Percentiles rank a stretch among this genome's conserved stretches.
Evolutionary conservation across 805 yeast genomes (phyloP).

Genomic region (Nakazawaea ambrosiae): DNA sequence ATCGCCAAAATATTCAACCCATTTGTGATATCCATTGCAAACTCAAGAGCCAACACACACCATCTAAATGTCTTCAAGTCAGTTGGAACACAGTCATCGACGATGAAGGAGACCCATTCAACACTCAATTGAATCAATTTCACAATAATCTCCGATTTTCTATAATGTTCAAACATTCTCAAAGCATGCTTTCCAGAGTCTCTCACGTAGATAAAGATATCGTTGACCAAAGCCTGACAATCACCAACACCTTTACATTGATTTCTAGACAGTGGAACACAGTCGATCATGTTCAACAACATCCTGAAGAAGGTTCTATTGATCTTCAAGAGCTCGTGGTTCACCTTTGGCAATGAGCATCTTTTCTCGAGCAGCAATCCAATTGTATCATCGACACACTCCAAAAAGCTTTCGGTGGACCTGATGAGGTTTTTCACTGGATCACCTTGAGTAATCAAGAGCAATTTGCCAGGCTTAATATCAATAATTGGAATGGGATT

Average conservation of each 20-base stretch:
- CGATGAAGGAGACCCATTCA: constrained; percentile 88
- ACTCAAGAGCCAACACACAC: constrained; percentile 94
- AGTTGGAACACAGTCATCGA: constrained; percentile 91
- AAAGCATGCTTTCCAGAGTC: constrained; percentile 76
- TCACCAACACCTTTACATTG: constrained; percentile 53
- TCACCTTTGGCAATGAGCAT: constrained; percentile 67
- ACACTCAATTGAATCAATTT: constrained; percentile 69
- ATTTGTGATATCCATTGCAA: constrained; percentile 89
- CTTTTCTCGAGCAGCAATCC: constrained; percentile 50
- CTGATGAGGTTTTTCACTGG: constrained; percentile 43
- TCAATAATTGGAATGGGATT: constrained; percentile 43
- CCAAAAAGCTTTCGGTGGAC: constrained; percentile 50
- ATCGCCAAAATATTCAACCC: constrained; percentile 84
- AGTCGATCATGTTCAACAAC: constrained; percentile 56
- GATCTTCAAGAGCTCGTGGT: constrained; percentile 60
- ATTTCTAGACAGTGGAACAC: constrained; percentile 42
- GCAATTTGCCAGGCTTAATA: constrained; percentile 59
- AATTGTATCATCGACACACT: constrained; percentile 48
- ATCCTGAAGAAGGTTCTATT: constrained; percentile 63
- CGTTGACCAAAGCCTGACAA: constrained; percentile 72
- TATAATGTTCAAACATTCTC: constrained; percentile 52
- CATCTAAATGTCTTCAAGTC: constrained; percentile 89
- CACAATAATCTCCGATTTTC: constrained; percentile 63
- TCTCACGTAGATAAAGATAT: constrained; percentile 67
- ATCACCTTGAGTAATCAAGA: constrained; percentile 68